Base-by-base conservation (phyloP, 2,329 filamentous ascomycete genomes). In the Fusarium miscanthi region DNA sequence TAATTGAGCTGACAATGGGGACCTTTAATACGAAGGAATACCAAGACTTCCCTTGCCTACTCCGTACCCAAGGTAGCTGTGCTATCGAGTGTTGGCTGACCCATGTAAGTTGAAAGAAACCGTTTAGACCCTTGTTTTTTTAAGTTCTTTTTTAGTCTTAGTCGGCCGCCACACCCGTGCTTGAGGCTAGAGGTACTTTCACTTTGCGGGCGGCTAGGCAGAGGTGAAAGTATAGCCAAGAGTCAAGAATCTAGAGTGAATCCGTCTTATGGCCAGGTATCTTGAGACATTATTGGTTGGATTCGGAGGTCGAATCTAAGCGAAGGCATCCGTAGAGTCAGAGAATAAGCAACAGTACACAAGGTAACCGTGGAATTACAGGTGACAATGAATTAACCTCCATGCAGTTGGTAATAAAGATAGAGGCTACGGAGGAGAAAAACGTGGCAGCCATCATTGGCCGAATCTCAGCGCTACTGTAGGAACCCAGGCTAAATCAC, bases 401-500 rank as follows among this genome's bases (percentile, higher is more conserved):
- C 12, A 17, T 57, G 53, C 40, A 30, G 31, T 58, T 59, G 45
- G 42, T 33, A 38, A 54, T 53, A 38, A 40, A 59, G 43, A 48
- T 57, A 31, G 49, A 45, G 64, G 63, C 27, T 40, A 40, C 31
- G 30, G 25, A 21, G 12, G n/a, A 12, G 6, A 41, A 30, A 25
- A 58, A 30, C 19, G 25, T 56, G 33, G 21, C 16, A 41, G 30
- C 19, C 40, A 16, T 54, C n/a, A 73, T 73, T 72, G 69, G 69
- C 13, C 25, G 33, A 23, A 13, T 38, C 19, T n/a, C 13, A 19
- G 40, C 40, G 40, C 66, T 69, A 69, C 57, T 69, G 66, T 69
- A 69, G 65, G 69, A 60, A 66, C 53, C 61, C 64, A 67, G 38
- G 45, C 35, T 35, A 30, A 67, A 45, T 57, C 30, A 51, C 46